phyloP scores from a whole-genome alignment of 75 land plant genomes.

The Ceratopteris richardii region DNA sequence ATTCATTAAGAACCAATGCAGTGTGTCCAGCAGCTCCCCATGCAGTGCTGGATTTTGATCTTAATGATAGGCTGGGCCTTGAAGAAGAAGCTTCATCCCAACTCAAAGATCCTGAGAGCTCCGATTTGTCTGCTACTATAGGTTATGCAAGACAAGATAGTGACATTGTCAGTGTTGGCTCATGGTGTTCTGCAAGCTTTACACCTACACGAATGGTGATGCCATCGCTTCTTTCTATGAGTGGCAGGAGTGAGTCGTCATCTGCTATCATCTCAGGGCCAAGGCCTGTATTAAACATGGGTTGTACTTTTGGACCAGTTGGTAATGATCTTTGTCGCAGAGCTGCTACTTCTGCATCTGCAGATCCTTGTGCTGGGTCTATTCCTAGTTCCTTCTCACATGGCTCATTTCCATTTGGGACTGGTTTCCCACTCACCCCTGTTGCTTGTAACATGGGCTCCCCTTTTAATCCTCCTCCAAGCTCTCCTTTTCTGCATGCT shows the following conservation, averaged over 20 bases:
- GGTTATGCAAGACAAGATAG: conserved; percentile 10
- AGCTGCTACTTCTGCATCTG: conserved; percentile 10
- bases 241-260: conserved; percentile 43
- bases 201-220: conserved; percentile 41
- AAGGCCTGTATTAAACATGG: conserved; percentile 25
- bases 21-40: conserved; percentile 7
- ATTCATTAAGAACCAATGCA: background rate
- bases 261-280: conserved; percentile 39
- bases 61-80: conserved; percentile 72
- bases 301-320: conserved; percentile 21
- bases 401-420: conserved; percentile 45
- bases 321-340: conserved; percentile 34
- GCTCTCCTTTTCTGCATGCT: conserved; percentile 28
- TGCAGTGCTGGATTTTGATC: conserved; percentile 58
- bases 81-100: conserved; percentile 53
- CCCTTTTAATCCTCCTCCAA: conserved; percentile 9
- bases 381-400: conserved; percentile 35
- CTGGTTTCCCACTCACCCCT: conserved; percentile 42
- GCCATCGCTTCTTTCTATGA: conserved; percentile 39
- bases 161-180: conserved; percentile 10
- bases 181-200: conserved; percentile 65
- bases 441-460: conserved; percentile 32
- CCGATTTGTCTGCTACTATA: background rate
- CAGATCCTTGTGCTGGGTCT: conserved; percentile 32
- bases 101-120: conserved; percentile 14